Evolutionary conservation across 768 basidiomycete genomes (phyloP).

Genomic region (Rubroboletus satanas): DNA sequence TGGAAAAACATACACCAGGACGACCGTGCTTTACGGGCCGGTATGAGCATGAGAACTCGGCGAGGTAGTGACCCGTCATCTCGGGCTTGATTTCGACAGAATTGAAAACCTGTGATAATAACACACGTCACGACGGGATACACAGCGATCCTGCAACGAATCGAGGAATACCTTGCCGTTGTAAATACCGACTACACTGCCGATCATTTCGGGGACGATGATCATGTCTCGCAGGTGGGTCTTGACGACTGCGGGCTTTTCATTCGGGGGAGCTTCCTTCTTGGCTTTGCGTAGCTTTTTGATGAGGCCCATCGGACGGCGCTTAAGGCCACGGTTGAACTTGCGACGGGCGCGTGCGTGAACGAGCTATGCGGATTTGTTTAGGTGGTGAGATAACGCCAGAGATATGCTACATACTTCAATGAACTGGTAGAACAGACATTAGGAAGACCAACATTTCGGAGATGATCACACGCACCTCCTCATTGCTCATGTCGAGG

Average conservation of each 20-base stretch:
- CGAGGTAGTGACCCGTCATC: constrained; percentile 99
- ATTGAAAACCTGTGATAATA: constrained; percentile 68
- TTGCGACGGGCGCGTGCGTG: constrained; percentile 98
- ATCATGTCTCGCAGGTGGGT: constrained; percentile 99
- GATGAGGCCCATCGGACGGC: constrained; percentile 96
- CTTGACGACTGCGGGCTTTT: constrained; percentile 98
- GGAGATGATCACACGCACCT: constrained; percentile 48
- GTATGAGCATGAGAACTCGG: constrained; percentile 96
- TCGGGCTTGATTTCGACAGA: constrained; percentile 99
- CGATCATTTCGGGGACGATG: constrained; percentile 99
- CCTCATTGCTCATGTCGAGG: constrained; percentile 93
- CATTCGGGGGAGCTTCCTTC: constrained; percentile 98
- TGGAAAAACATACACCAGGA: constrained; percentile 77
- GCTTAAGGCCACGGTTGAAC: constrained; percentile 98
- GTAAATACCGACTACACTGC: constrained; percentile 96
- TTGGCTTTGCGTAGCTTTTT: constrained; percentile 99
- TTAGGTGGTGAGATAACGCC: neutral
- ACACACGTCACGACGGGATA: neutral
- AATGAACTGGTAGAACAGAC: constrained; percentile 53
- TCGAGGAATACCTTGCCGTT: constrained; percentile 76
- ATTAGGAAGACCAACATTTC: neutral
- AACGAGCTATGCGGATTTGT: constrained; percentile 63
- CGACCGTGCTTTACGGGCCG: constrained; percentile 99
- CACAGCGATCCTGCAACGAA: neutral
- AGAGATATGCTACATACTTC: constrained; percentile 52